Base-by-base conservation (phyloP, 2,329 filamentous ascomycete genomes). In the Stachybotrys chlorohalonatus region DNA sequence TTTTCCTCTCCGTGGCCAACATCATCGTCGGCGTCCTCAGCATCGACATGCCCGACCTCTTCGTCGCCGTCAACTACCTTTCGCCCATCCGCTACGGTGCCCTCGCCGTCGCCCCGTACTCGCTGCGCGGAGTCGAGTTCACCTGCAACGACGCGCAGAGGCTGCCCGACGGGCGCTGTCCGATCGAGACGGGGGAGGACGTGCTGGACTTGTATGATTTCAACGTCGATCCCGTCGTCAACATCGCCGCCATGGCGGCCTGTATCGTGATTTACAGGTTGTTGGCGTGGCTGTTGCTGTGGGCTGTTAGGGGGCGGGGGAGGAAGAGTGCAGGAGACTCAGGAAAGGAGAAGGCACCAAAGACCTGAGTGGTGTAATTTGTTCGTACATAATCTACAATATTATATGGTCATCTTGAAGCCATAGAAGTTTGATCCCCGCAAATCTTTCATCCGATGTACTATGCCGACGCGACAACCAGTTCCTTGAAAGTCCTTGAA, bases 21-120 rank as follows among this genome's bases (percentile, higher is more conserved):
- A 80, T 84, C 63, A 87, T 91, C 78, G 80, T 81, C 0, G 87
- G 87, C 1, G 75, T 90, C 39, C 79, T 91, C 67, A 87, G 82
- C 55, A 84, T 90, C 59, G 72, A 85, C 61, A 84, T 90, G 72
- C 86, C 87, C 1, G 62, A 67, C 3, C 79, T 90, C 15, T 80
- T 90, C 50, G 74, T 83, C 58, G 83, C 77, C 0, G 77, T 89
- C 64, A 91, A 91, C 65, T 85, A 89, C 65, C 76, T 91, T 50
- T 84, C 79, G 1, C 88, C 88, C 0, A 78, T 89, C 53, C 85
- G 87, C 53, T 92, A 90, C 64, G 78, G 81, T 0, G 76, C 86
- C 4, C 81, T 82, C 0, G 86, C 86, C 39, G 70, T 92, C 46
- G 84, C 83, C 1, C 81, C 83, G 0, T 90, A 84, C 59, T 83